A percentile compares a stretch with the other conserved stretches of the same genome.
These are phyloP conservation scores for Kluyveromyces starmeri DNA, from an alignment of 805 yeast species.

Conservation along the genomic window DNA sequence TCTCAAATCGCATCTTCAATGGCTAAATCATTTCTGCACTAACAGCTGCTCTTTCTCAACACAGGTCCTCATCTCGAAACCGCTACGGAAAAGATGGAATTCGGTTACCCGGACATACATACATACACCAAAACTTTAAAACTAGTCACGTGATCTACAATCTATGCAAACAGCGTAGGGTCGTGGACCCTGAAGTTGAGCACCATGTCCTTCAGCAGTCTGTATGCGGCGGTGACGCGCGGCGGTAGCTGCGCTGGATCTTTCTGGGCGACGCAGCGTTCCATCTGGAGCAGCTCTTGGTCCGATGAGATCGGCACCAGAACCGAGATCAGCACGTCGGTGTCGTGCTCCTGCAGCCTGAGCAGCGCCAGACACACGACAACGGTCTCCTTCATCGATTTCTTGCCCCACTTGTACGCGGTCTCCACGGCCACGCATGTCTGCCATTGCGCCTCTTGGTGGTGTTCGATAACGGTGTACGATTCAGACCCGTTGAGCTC, in stretches of 20 bases:
- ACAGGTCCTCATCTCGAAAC: too few relatives aligned
- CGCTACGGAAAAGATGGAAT: too few relatives aligned
- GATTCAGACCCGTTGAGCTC: constrained; percentile 33
- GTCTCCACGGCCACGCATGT: constrained; percentile 35
- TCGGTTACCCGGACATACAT: too few relatives aligned
- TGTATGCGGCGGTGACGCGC: constrained; percentile 15
- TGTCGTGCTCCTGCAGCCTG: constrained; percentile 39
- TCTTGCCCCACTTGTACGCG: constrained; percentile 46
- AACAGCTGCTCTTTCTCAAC: too few relatives aligned
- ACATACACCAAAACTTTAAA: too few relatives aligned
- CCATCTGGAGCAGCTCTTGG: constrained; percentile 4
- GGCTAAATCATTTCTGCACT: too few relatives aligned
- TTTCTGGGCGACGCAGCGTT: background rate
- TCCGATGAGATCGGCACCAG: constrained; percentile 42
- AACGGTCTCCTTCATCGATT: constrained; percentile 29
- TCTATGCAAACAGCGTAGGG: constrained; percentile 21
- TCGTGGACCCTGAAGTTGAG: constrained; percentile 21
- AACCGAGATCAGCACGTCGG: constrained; percentile 55
- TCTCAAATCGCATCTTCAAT: constrained; percentile 5
- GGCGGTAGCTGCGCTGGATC: constrained; percentile 8
- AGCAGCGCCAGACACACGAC: constrained; percentile 50
- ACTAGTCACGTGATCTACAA: too few relatives aligned
- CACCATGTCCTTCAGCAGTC: constrained; percentile 16
- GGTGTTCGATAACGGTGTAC: constrained; percentile 24
- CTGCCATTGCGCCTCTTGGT: constrained; percentile 12